phyloP scores from a whole-genome alignment of 805 yeast species.

The Lachancea sp. region DNA sequence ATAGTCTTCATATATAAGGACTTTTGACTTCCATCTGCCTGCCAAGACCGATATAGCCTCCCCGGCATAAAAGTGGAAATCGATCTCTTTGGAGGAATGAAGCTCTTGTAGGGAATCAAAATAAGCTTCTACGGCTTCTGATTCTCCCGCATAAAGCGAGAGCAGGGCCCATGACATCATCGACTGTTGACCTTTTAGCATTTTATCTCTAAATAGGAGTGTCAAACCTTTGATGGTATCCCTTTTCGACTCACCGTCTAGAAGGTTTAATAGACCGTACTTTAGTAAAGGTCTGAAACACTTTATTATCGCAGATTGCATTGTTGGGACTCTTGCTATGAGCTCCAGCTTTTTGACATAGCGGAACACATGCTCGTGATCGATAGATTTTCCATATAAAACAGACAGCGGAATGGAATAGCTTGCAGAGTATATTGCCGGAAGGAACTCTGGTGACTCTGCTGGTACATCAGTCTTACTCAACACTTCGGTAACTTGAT shows the following conservation, averaged over 20 bases:
- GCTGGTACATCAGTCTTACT: neutral
- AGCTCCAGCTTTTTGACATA: neutral
- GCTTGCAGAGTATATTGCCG: neutral
- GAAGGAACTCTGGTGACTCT: neutral
- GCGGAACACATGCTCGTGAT: neutral
- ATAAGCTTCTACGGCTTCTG: constrained; percentile 30
- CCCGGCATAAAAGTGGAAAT: constrained; percentile 69
- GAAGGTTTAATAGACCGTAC: constrained; percentile 33
- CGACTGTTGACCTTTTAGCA: constrained; percentile 54
- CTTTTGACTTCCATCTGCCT: constrained; percentile 67
- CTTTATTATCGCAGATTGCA: neutral
- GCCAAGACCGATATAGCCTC: constrained; percentile 72
- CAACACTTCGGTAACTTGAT: neutral
- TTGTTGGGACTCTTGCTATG: neutral
- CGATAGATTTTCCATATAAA: neutral
- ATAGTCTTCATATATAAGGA: constrained; percentile 48
- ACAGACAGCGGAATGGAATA: neutral
- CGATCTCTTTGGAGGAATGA: constrained; percentile 65
- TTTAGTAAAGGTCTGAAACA: constrained; percentile 34
- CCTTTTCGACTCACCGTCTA: constrained; percentile 17
- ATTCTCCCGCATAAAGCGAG: constrained; percentile 36
- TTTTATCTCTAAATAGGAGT: constrained; percentile 34
- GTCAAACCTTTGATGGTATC: constrained; percentile 24
- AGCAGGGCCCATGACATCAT: constrained; percentile 51
- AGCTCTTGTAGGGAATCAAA: constrained; percentile 49